Evolutionary conservation across 1,139 yeast genomes (phyloP).

Genomic region (Magnusiomyces sp.): DNA sequence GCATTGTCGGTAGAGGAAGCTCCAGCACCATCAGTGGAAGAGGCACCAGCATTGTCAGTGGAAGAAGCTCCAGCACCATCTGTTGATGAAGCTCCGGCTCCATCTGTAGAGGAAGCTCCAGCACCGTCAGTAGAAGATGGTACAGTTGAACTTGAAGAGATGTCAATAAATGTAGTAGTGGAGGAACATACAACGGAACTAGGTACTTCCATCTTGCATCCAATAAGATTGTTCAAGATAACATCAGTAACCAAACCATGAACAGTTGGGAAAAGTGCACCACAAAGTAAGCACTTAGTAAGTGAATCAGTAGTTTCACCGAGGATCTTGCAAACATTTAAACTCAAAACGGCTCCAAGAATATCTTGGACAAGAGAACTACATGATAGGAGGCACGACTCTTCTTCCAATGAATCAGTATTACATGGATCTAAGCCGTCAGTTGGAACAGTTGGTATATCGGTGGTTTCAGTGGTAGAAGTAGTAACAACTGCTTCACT

Average conservation of each 20-base stretch:
- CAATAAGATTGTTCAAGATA: not conserved
- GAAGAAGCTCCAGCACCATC: not conserved
- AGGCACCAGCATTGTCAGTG: not conserved
- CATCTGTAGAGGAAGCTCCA: not conserved
- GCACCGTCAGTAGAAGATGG: not conserved
- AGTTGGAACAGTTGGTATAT: too few species aligned
- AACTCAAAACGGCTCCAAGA: not conserved
- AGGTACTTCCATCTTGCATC: not conserved
- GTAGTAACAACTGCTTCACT: not conserved
- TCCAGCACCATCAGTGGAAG: not conserved
- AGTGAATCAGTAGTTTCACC: slow-evolving; percentile 14
- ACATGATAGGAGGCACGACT: too few species aligned
- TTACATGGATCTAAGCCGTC: too few species aligned
- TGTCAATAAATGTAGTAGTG: not conserved
- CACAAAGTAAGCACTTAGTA: slow-evolving; percentile 50
- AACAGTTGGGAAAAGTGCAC: slow-evolving; percentile 7
- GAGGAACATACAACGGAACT: not conserved
- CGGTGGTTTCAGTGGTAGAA: not conserved
- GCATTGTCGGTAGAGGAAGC: not conserved
- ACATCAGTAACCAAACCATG: not conserved
- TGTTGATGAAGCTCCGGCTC: not conserved
- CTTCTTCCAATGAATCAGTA: too few species aligned
- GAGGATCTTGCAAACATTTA: slow-evolving; percentile 3
- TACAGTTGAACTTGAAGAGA: not conserved
- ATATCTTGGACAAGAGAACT: too few species aligned